A percentile compares a stretch with the other conserved stretches of the same genome.
Conservation (phyloP, 1,284 basidiomycete genomes). For the Hortiboletus rubellus region DNA sequence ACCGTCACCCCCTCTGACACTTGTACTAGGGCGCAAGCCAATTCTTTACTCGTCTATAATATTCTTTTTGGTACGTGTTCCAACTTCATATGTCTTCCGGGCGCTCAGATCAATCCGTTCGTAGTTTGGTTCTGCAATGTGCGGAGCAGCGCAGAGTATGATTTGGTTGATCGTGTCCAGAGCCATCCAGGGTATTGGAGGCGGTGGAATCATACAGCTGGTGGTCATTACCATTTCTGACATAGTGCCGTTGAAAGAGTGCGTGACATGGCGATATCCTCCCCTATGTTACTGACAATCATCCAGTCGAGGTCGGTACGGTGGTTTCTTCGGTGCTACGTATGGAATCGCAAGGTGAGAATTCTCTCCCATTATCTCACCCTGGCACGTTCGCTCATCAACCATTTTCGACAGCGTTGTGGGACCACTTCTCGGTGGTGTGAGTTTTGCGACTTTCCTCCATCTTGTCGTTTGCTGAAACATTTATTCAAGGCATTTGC, state of each 20-base stretch:
- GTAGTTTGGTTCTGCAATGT: constrained; percentile 76
- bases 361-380: neutral
- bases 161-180: constrained; percentile 71
- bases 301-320: constrained; percentile 70
- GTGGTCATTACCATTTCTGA: constrained; percentile 79
- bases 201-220: constrained; percentile 70
- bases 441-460: constrained; percentile 36
- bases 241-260: constrained; percentile 77
- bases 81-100: neutral
- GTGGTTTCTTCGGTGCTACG: constrained; percentile 71
- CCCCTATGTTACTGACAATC: neutral
- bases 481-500: constrained; percentile 52
- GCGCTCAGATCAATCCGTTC: neutral
- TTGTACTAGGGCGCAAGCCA: constrained; percentile 63
- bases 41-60: constrained; percentile 68
- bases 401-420: constrained; percentile 50
- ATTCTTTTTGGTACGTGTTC: constrained; percentile 61
- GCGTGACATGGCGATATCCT: constrained; percentile 25
- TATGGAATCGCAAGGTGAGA: constrained; percentile 73
- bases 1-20: neutral
- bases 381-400: constrained; percentile 1
- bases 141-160: constrained; percentile 80
- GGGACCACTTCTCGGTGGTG: constrained; percentile 75
- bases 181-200: constrained; percentile 82
- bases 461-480: neutral